Conservation (phyloP, 2,329 filamentous ascomycete genomes). For the Pyricularia grisea region DNA sequence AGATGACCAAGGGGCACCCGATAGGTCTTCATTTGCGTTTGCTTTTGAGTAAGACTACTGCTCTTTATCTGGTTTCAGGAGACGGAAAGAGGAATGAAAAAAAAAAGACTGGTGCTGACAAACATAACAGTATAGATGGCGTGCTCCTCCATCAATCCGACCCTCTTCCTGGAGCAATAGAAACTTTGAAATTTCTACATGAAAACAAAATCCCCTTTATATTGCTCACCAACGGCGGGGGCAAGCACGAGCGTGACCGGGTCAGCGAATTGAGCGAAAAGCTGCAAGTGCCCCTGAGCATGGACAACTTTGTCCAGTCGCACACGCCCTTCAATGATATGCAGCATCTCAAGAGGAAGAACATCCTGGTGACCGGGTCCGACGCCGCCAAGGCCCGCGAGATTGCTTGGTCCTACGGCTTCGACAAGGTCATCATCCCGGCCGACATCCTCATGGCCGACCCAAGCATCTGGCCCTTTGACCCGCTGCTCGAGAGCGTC, state of each 20-base stretch:
- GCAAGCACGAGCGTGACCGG: conserved; percentile 67
- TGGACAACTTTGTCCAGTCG: conserved; percentile 71
- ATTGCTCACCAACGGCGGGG: conserved; percentile 90
- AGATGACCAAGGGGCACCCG: neutral
- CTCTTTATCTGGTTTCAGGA: neutral
- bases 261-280: conserved; percentile 59
- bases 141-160: conserved; percentile 80
- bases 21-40: conserved; percentile 24
- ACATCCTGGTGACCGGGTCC: conserved; percentile 66
- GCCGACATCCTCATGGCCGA: conserved; percentile 71
- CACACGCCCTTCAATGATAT: conserved; percentile 82
- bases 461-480: conserved; percentile 76
- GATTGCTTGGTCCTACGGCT: conserved; percentile 73
- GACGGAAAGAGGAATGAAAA: neutral
- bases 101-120: neutral
- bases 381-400: conserved; percentile 56
- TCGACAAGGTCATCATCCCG: conserved; percentile 73
- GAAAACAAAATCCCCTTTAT: conserved; percentile 78
- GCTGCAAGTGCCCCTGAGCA: conserved; percentile 54
- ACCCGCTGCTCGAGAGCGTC: conserved; percentile 51
- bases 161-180: conserved; percentile 67
- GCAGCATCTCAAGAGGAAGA: conserved; percentile 49
- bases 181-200: conserved; percentile 66
- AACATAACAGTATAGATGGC: conserved; percentile 62
- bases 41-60: conserved; percentile 27